These are phyloP conservation scores for Nicotiana tabacum DNA, from an alignment of 257 asterid genomes.

Conservation along the genomic window DNA sequence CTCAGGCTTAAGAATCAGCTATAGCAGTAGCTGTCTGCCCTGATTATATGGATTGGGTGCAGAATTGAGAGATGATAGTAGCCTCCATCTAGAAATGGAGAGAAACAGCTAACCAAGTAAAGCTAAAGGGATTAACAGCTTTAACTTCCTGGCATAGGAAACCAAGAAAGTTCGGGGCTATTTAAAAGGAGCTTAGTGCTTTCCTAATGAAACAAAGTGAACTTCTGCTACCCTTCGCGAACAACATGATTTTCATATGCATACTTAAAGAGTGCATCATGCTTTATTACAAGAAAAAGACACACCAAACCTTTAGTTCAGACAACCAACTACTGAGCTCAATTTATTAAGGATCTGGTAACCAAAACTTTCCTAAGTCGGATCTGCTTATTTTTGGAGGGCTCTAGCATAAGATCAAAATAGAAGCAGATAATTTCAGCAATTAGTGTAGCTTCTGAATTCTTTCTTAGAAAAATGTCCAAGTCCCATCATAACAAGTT, in stretches of 20 bases:
- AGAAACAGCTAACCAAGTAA: neutral
- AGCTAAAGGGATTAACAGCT: neutral
- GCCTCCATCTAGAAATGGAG: neutral
- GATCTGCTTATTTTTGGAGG: neutral
- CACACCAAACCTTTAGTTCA: neutral
- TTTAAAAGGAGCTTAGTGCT: neutral
- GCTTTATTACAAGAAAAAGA: neutral
- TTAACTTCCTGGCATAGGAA: neutral
- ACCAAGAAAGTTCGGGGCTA: neutral
- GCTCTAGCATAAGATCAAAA: neutral
- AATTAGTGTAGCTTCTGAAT: conserved; percentile 3
- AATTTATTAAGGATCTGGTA: neutral
- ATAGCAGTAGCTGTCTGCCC: neutral
- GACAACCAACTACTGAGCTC: neutral
- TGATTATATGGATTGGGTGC: neutral
- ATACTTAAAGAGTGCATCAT: neutral
- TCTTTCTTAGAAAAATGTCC: neutral
- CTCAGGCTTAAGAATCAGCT: neutral
- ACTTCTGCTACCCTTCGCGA: neutral
- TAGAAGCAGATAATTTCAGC: neutral
- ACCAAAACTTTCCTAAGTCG: neutral
- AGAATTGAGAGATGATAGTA: neutral
- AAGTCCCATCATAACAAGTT: neutral
- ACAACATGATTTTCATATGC: neutral
- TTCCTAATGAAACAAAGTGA: neutral